Evolutionary conservation across 2,329 filamentous ascomycete species (phyloP), one percentile per base, ranked within the genome.

Genomic region (Calonectria pseudoturangicola): DNA sequence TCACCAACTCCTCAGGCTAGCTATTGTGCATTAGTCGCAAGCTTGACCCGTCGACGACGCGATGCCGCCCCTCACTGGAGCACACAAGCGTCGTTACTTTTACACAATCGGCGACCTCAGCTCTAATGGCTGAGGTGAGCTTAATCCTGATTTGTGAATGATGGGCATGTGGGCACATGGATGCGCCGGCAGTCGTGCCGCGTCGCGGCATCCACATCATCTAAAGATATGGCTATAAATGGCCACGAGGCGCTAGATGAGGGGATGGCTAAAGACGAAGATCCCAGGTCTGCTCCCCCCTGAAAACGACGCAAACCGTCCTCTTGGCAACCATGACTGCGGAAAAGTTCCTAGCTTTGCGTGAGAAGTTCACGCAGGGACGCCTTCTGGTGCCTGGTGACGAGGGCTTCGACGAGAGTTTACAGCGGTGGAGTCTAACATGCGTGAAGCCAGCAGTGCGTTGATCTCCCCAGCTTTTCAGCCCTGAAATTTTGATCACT

Each of bases 341-440:
- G 25, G 62, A 58, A 28, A 76, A 72, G 36, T 79, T 77, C 66
- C 66, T 68, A 9, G 48, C 72, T 6, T 63, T 81, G 27, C 78
- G 76, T 45, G 63, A 73, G 25, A 51, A 75, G 30, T 50, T 81
- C 16, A 70, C 64, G 39, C 70, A 73, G 65, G 81, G 84, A 66
- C 75, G 75, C 16, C 73, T 85, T 30, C 75, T 85, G 18, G 75
- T 82, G 3, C 82, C 84, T 15, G 80, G 78, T 10, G 80, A 83
- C 5, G 79, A 81, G 1, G 83, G 77, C 6, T 86, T 81, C 73
- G 71, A 81, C 7, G 77, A 79, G n/a, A 84, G 82, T 27, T 77
- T 86, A 7, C 68, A 80, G 33, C 79, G 84, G 72, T 86, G 84
- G 84, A 85, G 83, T 56, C 68, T 79, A 27, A 82, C 83, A 2